Conservation (phyloP, 73 alveolate genomes). For the Uronychia setigera region DNA sequence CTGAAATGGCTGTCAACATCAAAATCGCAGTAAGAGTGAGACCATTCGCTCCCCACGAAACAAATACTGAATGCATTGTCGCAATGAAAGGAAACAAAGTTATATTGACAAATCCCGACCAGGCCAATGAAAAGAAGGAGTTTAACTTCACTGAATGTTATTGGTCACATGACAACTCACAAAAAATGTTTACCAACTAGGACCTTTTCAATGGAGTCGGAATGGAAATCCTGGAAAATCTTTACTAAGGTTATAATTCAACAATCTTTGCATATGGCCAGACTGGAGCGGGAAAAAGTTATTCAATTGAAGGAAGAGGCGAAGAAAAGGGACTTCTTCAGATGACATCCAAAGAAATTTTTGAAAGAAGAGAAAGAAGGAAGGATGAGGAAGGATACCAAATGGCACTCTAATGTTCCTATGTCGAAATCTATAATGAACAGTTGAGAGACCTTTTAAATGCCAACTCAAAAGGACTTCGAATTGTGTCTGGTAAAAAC, state of each 20-base stretch:
- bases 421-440: constrained; percentile 66
- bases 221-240: constrained; percentile 15
- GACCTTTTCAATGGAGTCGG: constrained; percentile 15
- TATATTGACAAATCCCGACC: constrained; percentile 8
- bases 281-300: constrained; percentile 74
- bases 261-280: constrained; percentile 76
- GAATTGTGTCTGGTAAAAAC: constrained; percentile 3
- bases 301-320: constrained; percentile 47
- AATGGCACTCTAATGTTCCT: constrained; percentile 12
- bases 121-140: not conserved
- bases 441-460: constrained; percentile 47
- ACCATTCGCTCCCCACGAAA: constrained; percentile 32
- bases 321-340: constrained; percentile 25
- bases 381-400: constrained; percentile 15
- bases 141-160: constrained; percentile 13
- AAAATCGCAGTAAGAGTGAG: constrained; percentile 44
- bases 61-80: constrained; percentile 12
- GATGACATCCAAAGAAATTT: constrained; percentile 14
- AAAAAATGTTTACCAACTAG: constrained; percentile 4
- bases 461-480: not conserved
- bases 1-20: constrained; percentile 1
- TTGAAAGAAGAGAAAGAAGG: not conserved
- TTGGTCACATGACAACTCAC: constrained; percentile 37
- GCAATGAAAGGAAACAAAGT: not conserved
- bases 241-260: constrained; percentile 47